Base-by-base conservation (phyloP, 2,329 filamentous ascomycete genomes). In the Myriosclerotinia scirpicola region DNA sequence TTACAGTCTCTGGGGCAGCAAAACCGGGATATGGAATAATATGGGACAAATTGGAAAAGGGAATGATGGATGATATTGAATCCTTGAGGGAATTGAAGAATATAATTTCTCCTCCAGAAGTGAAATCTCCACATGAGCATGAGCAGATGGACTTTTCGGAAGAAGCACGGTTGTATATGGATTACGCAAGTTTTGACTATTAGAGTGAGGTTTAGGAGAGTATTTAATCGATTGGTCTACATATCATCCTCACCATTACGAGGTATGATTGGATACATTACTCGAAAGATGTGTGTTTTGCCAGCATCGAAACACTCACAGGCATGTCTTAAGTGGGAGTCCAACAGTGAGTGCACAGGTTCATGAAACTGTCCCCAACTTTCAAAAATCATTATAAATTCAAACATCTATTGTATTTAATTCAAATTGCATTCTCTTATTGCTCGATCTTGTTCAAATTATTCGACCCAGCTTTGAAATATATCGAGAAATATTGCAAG, bases 1-100 rank as follows among this genome's bases (percentile, higher is more conserved):
- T 78, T 14, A 69, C 75, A 26, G 72, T 77, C 0, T 53, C 72
- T 11, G 72, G 62, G 0, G 75, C 74, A 1, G 66, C 71, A 14
- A 80, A 80, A 67, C 77, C 79, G 2, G 71, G 66, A 0, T 72
- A 72, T 62, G 77, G 78, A 0, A 77, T 81, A 12, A 62, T 80
- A n/a, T 80, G 80, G 71, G 75, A 78, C 1, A 73, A 69, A 5
- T 68, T 81, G 42, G 75, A 77, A 54, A 69, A 69, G 2, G 75
- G 76, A 3, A 78, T 78, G 67, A 56, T 80, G 50, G 74, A 78
- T 22, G 76, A 77, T 14, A 80, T 81, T 22, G 61, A 67, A 9
- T 67, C 68, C 30, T 40, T 71, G 48, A 54, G 44, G 52, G 69
- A 72, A 42, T 50, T 69, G 67, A 61, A 64, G 56, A 65, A 22